phyloP scores from a whole-genome alignment of 306 rosid genomes.

The Gastrolobium bilobum region DNA sequence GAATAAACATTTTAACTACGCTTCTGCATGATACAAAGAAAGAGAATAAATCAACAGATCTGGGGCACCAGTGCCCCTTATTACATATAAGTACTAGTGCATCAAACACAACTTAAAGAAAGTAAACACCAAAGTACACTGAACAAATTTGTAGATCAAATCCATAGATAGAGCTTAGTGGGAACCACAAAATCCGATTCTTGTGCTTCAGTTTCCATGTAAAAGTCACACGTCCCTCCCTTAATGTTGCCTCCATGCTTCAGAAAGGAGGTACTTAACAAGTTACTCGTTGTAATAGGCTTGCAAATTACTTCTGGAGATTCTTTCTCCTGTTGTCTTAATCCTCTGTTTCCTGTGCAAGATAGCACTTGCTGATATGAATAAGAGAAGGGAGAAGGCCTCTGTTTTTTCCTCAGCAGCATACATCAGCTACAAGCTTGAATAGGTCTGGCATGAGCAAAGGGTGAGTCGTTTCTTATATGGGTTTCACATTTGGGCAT shows the following conservation, averaged over 20 bases:
- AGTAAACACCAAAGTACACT: constrained; percentile 39
- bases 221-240: neutral
- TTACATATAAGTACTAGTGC: constrained; percentile 16
- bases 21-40: constrained; percentile 34
- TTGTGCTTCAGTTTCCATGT: constrained; percentile 33
- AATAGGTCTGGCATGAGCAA: constrained; percentile 59
- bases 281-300: constrained; percentile 30
- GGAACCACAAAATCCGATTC: constrained; percentile 20
- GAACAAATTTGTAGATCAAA: constrained; percentile 36
- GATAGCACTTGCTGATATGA: neutral
- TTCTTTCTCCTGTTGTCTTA: constrained; percentile 21
- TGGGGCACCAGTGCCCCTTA: constrained; percentile 45
- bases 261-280: constrained; percentile 27
- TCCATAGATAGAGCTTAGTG: neutral
- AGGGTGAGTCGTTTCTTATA: constrained; percentile 51
- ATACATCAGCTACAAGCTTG: constrained; percentile 75
- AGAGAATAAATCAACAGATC: constrained; percentile 17
- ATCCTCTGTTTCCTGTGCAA: constrained; percentile 28
- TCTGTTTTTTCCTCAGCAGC: constrained; percentile 38
- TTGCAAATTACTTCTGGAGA: constrained; percentile 32
- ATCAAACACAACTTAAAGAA: constrained; percentile 23
- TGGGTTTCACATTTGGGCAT: constrained; percentile 58
- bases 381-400: neutral
- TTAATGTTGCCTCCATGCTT: constrained; percentile 31
- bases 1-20: neutral